Evolutionary conservation across 768 basidiomycete genomes (phyloP), one percentile per base, ranked within the genome.

Genomic region (Russula sp.): DNA sequence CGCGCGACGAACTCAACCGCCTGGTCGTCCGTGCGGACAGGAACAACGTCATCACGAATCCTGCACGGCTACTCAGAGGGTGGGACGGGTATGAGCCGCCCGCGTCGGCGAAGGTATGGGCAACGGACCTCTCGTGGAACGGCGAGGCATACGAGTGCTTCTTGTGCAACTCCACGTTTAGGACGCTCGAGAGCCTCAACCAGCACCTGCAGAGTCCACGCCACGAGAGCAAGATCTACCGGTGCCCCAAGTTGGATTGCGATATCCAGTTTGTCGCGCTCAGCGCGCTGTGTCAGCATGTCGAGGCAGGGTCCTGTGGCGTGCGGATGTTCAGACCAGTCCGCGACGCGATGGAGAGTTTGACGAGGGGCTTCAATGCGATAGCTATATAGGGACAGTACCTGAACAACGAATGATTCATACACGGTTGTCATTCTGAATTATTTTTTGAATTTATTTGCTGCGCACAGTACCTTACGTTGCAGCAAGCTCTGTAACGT

Each of bases 131-230:
- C 35, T 74, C 80, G 10, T 79, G 75, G 74, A 80, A 80, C 61
- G 75, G 74, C 0, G 4, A 1, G 10, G 74, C 66, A 9, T 89
- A 77, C 70, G 85, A 89, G 71, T 89, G 87, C 71, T 82, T 82
- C 68, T 72, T 89, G 22, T 88, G 87, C 70, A 78, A 58, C 70
- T 61, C 57, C 22, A 66, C 54, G 11, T 84, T 79, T 67, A 32
- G 67, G 54, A 68, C 74, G 0, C 77, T 87, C 14, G 11, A 16
- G 0, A 73, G 71, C 6, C 77, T 89, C 54, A 86, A 89, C 68
- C 76, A 79, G 64, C 89, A 89, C 68, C 77, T 89, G 49, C 76
- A 78, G 55, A 88, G 87, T 71, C 84, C 88, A 8, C 32, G 45
- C 32, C 63, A 64, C 47, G 52, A 22, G 22, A 39, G 56, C 18